Evolutionary conservation across 129 eudicot genomes (phyloP), one percentile per base, ranked within the genome.

Genomic region (Kitagawia praeruptora): DNA sequence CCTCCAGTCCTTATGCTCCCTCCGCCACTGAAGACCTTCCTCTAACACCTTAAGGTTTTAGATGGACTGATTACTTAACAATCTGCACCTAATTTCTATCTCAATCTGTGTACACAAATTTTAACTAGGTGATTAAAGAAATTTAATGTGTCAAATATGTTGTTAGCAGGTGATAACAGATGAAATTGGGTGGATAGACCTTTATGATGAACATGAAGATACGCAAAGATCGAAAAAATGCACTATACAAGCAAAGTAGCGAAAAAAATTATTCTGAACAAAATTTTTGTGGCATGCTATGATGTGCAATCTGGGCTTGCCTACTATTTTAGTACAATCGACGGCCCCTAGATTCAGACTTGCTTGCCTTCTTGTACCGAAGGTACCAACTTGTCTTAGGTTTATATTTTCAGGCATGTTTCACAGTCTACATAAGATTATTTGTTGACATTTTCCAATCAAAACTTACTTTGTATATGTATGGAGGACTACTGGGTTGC

Each of bases 401-500:
- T 23, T 31, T 39, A 75, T 49, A 41, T 44, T 73, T 53, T 54
- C 63, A 38, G 75, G 77, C 27, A 56, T 15, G 63, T 69, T 47
- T 71, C 38, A 15, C 34, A 10, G 38, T 78, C 42, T 56, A 46
- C 47, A 25, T 61, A 77, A 75, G 81, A 80, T 81, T 41, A 82
- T 80, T 51, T 75, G 71, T 53, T 82, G 53, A 82, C 75, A 42
- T 69, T 82, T 39, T 84, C 49, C 81, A 92, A 95, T 82, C 97
- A 92, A 93, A 86, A 84, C 42, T 81, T 89, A 76, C 84, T 92
- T 81, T 85, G 92, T 56, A 71, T 80, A 41, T 92, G 97, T 80
- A 86, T 89, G 58, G 97, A 92, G 84, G 92, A 88, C 84, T 85
- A 85, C 85, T 92, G 95, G 97, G 92, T 95, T 70, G 92, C 95